Evolutionary conservation across 768 basidiomycete genomes (phyloP), one percentile per base, ranked within the genome.

Genomic region (Leccinum broughii): DNA sequence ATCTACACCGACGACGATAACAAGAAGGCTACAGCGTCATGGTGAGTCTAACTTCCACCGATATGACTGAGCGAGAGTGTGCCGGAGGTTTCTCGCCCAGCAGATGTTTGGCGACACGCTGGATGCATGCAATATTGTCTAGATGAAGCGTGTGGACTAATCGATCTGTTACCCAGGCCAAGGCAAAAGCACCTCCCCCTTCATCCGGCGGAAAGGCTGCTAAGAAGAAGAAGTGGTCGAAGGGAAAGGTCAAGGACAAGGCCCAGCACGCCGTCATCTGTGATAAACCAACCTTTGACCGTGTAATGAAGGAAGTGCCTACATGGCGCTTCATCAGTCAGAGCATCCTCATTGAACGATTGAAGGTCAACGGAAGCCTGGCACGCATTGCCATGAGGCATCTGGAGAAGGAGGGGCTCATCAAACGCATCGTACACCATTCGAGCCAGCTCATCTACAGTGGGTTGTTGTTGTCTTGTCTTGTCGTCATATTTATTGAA

Each of bases 141-240:
- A 26, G 73, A 75, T 75, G 57, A n/a, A 60, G 61, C 15, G 22
- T 48, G 6, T 14, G 46, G 13, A 1, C 37, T 53, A 32, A 20
- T 64, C 70, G 15, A 68, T 61, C 49, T 24, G 7, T 66, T 56
- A 58, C 55, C 77, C 84, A 88, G 84, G 88, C 90, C 74, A 92
- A 91, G 84, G 87, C 88, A 81, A 81, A 87, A 72, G 78, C 92
- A 66, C 78, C 88, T 61, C 79, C 83, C 61, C 73, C 81, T 62
- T 81, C 87, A 54, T 78, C 85, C 65, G 88, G 90, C 66, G 89
- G 91, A 75, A 94, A 94, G 77, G 80, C 90, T 72, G 93, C 92
- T 64, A 98, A 98, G 86, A 98, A 98, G 87, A 98, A 98, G 93
- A 98, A 98, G 86, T 98, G 95, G 95, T 97, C 93, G 70, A 98